These are phyloP conservation scores for Paraphoma sp. DNA, from an alignment of 2,329 filamentous ascomycete species.

Conservation along the genomic window DNA sequence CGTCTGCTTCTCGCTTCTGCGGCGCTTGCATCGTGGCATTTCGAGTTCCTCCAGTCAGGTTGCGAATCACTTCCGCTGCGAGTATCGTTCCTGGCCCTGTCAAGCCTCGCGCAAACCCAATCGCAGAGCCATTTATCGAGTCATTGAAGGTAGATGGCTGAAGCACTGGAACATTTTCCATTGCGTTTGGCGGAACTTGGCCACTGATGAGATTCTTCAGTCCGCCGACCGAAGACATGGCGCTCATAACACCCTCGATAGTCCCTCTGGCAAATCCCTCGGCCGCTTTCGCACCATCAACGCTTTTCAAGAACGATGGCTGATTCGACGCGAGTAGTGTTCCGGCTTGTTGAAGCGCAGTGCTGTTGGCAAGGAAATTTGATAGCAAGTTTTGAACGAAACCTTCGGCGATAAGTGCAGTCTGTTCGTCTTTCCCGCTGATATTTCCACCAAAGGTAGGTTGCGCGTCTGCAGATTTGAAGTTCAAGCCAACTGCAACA, in stretches of 20 bases:
- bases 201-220: slow-evolving; percentile 34
- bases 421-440: slow-evolving; percentile 13
- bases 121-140: slow-evolving; percentile 30
- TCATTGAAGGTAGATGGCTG: slow-evolving; percentile 29
- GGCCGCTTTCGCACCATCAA: slow-evolving; percentile 26
- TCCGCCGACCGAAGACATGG: slow-evolving; percentile 33
- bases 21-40: not conserved
- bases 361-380: slow-evolving; percentile 33
- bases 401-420: slow-evolving; percentile 16
- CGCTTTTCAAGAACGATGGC: slow-evolving; percentile 2
- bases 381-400: slow-evolving; percentile 31
- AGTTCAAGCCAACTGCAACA: slow-evolving; percentile 26
- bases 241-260: slow-evolving; percentile 33
- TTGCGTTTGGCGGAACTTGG: slow-evolving; percentile 23
- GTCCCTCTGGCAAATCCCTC: slow-evolving; percentile 37
- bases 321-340: not conserved
- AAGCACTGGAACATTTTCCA: slow-evolving; percentile 28
- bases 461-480: slow-evolving; percentile 10
- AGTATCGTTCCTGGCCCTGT: slow-evolving; percentile 34
- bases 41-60: slow-evolving; percentile 14
- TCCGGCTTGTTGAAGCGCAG: slow-evolving; percentile 2
- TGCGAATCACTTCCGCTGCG: slow-evolving; percentile 24
- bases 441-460: slow-evolving; percentile 7
- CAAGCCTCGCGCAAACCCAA: slow-evolving; percentile 34
- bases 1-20: not conserved